Percentiles rank a stretch among this genome's conserved stretches.
Evolutionary conservation across 176 grass and related monocot species (phyloP).

Genomic region (Musa itinerans): DNA sequence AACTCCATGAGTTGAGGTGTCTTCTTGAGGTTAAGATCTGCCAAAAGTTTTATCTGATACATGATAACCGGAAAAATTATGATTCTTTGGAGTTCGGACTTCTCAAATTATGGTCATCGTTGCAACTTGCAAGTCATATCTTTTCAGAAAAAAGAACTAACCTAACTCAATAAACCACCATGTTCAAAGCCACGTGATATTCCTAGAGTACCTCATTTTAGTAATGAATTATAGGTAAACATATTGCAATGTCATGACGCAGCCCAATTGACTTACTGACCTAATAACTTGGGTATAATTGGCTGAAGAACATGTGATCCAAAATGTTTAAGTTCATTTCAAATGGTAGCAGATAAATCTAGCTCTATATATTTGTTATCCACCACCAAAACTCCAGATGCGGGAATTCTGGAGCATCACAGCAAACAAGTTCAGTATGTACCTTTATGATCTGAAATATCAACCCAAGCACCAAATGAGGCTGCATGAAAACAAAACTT

Average conservation of each 20-base stretch:
- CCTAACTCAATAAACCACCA: too few species aligned
- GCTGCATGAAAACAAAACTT: conserved; percentile 40
- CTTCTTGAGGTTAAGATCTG: conserved; percentile 96
- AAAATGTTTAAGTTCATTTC: too few species aligned
- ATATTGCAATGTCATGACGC: too few species aligned
- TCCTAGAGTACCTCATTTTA: background rate
- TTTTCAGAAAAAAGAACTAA: background rate
- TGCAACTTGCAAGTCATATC: too few species aligned
- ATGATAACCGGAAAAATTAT: background rate
- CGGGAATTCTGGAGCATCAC: too few species aligned
- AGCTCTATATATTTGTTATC: too few species aligned
- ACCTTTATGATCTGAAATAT: conserved; percentile 99
- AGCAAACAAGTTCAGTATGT: background rate
- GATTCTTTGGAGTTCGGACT: too few species aligned
- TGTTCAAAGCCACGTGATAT: background rate
- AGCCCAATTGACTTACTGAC: too few species aligned
- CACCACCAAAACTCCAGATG: too few species aligned
- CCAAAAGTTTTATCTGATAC: conserved; percentile 90
- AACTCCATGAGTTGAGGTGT: conserved; percentile 91
- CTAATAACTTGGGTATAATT: too few species aligned
- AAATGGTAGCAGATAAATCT: too few species aligned
- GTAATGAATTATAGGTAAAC: background rate
- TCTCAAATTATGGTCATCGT: background rate
- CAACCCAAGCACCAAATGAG: conserved; percentile 95
- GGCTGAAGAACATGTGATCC: too few species aligned